A percentile compares a stretch with the other conserved stretches of the same genome.
Conservation (phyloP, 73 alveolate species). For the Paramecium tetraurelia region DNA sequence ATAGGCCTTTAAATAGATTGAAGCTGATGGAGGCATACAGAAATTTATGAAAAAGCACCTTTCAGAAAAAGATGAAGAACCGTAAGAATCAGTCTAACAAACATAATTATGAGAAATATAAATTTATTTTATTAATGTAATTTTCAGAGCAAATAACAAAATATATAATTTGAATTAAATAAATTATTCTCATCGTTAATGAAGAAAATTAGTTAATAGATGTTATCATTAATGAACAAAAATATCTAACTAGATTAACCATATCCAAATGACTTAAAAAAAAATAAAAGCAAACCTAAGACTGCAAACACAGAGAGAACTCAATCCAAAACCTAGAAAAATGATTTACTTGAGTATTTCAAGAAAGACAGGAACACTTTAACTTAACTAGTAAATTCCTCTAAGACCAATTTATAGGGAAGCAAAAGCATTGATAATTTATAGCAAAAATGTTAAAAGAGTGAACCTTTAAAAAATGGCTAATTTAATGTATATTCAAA, state of each 20-base stretch:
- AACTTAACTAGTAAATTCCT: not conserved
- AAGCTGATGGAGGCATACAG: not conserved
- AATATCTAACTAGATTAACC: not conserved
- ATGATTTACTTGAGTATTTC: conserved; percentile 15
- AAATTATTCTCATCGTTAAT: conserved; percentile 7
- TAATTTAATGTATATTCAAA: not conserved
- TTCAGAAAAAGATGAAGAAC: not conserved
- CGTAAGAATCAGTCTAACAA: not conserved
- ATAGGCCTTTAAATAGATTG: not conserved
- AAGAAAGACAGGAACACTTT: conserved; percentile 25
- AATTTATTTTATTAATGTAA: not conserved
- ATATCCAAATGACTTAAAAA: not conserved
- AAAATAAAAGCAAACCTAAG: not conserved
- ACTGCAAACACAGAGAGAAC: conserved; percentile 37
- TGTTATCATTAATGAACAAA: not conserved
- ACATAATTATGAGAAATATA: not conserved
- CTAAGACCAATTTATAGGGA: not conserved
- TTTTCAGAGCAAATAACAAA: not conserved
- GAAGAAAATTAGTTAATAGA: conserved; percentile 11
- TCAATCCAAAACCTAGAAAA: not conserved
- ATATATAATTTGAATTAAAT: not conserved
- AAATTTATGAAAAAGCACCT: not conserved
- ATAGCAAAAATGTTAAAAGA: not conserved
- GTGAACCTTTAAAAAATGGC: not conserved
- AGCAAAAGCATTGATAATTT: conserved; percentile 26